phyloP scores from a whole-genome alignment of 73 alveolate genomes.

The Tetrahymena borealis region DNA sequence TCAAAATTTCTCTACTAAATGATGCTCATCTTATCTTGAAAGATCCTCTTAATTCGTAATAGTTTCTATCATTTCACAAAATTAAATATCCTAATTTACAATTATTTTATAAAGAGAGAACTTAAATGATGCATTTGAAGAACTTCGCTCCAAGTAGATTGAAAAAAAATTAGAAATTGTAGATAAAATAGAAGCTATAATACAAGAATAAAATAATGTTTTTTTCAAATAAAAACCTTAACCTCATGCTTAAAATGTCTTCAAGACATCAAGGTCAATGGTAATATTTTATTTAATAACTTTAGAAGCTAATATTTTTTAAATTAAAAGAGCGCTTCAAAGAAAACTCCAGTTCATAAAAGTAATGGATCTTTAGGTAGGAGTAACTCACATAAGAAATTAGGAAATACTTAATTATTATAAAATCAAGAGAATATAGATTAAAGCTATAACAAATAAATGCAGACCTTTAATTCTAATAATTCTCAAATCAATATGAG shows the following conservation, averaged over 20 bases:
- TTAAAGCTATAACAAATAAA: not conserved
- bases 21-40: not conserved
- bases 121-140: not conserved
- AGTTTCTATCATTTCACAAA: not conserved
- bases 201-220: not conserved
- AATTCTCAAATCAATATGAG: not conserved
- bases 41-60: not conserved
- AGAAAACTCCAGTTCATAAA: not conserved
- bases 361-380: not conserved
- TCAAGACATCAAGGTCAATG: not conserved
- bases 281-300: not conserved
- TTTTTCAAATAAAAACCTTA: not conserved
- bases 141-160: not conserved
- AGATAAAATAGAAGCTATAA: not conserved
- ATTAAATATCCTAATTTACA: not conserved
- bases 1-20: not conserved
- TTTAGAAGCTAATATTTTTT: not conserved
- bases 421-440: not conserved
- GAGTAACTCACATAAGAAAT: not conserved
- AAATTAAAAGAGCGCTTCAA: not conserved
- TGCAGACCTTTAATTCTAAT: not conserved
- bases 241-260: not conserved
- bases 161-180: not conserved
- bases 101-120: not conserved
- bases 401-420: not conserved